phyloP scores from a whole-genome alignment of 2,329 filamentous ascomycete genomes.

The Hypoxylon sp. region DNA sequence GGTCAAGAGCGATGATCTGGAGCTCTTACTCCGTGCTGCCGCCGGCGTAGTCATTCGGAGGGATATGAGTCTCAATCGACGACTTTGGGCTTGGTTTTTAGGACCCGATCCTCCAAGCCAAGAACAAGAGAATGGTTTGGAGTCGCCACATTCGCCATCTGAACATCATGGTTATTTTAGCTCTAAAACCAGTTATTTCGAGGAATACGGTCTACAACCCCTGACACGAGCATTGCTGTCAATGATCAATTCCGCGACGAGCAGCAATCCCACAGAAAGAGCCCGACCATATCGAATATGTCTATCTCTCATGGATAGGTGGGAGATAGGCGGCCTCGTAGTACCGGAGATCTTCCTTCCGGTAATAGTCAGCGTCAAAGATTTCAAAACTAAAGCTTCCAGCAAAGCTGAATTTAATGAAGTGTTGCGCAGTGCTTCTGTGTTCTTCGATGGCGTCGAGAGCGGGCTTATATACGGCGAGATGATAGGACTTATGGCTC shows the following conservation, averaged over 20 bases:
- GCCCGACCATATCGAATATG: slow-evolving; percentile 92
- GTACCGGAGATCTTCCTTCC: slow-evolving; percentile 91
- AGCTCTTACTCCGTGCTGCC: slow-evolving; percentile 85
- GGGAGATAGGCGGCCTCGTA: slow-evolving; percentile 94
- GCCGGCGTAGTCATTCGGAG: slow-evolving; percentile 88
- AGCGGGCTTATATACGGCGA: slow-evolving; percentile 93
- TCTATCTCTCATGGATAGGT: slow-evolving; percentile 96
- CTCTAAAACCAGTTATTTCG: slow-evolving; percentile 85
- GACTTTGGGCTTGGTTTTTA: slow-evolving; percentile 96
- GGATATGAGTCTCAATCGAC: slow-evolving; percentile 96
- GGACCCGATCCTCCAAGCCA: slow-evolving; percentile 76
- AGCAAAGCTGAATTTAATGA: slow-evolving; percentile 83
- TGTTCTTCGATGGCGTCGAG: slow-evolving; percentile 98
- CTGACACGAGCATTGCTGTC: slow-evolving; percentile 81
- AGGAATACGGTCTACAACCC: slow-evolving; percentile 80
- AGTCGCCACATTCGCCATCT: slow-evolving; percentile 62
- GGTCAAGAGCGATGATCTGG: slow-evolving; percentile 81
- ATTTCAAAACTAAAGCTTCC: slow-evolving; percentile 76
- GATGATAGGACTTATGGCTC: slow-evolving; percentile 76
- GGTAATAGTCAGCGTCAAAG: slow-evolving; percentile 83
- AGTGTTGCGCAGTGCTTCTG: slow-evolving; percentile 90
- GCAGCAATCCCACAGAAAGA: slow-evolving; percentile 73
- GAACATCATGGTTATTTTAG: slow-evolving; percentile 64
- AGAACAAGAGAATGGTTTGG: slow-evolving; percentile 64
- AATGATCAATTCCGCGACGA: slow-evolving; percentile 76